phyloP scores from a whole-genome alignment of 2,329 filamentous ascomycete species.

The Cordyceps farinosa region DNA sequence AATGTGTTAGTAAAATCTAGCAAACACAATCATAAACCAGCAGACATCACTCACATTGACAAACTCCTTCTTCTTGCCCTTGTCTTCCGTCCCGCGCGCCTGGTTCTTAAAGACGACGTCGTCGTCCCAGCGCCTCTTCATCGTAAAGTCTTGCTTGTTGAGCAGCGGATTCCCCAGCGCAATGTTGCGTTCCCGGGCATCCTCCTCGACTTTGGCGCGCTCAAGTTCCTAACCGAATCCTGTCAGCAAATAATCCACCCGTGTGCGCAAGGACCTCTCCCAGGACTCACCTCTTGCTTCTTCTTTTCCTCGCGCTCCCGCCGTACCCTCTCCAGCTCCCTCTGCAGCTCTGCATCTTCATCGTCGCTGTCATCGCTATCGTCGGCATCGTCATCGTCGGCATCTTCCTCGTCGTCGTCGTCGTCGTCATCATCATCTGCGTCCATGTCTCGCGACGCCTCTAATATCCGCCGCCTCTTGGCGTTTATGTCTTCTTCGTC shows the following conservation, averaged over 20 bases:
- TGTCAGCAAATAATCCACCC: conserved; percentile 13
- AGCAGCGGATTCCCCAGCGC: conserved; percentile 89
- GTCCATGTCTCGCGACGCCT: conserved; percentile 84
- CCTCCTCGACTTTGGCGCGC: conserved; percentile 74
- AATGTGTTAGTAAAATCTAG: conserved; percentile 24
- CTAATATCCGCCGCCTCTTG: conserved; percentile 81
- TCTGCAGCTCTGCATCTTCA: conserved; percentile 73
- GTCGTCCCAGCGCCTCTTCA: conserved; percentile 94
- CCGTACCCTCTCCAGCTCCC: conserved; percentile 92
- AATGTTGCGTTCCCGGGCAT: conserved; percentile 81
- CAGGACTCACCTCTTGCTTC: conserved; percentile 33
- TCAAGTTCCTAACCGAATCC: conserved; percentile 63
- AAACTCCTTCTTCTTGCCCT: conserved; percentile 85
- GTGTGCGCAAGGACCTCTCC: background rate
- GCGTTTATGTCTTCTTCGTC: conserved; percentile 68
- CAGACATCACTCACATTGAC: conserved; percentile 70
- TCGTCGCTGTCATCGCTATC: conserved; percentile 49
- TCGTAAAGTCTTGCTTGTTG: conserved; percentile 82
- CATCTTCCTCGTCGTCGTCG: conserved; percentile 56
- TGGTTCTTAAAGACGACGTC: conserved; percentile 99
- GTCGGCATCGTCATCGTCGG: conserved; percentile 47
- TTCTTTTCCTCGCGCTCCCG: conserved; percentile 56
- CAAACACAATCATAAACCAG: background rate
- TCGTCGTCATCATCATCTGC: conserved; percentile 61
- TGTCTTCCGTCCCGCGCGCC: conserved; percentile 89